Evolutionary conservation across 345 rosid genomes (phyloP), one percentile per base, ranked within the genome.

Genomic region (Ailanthus altissimus): DNA sequence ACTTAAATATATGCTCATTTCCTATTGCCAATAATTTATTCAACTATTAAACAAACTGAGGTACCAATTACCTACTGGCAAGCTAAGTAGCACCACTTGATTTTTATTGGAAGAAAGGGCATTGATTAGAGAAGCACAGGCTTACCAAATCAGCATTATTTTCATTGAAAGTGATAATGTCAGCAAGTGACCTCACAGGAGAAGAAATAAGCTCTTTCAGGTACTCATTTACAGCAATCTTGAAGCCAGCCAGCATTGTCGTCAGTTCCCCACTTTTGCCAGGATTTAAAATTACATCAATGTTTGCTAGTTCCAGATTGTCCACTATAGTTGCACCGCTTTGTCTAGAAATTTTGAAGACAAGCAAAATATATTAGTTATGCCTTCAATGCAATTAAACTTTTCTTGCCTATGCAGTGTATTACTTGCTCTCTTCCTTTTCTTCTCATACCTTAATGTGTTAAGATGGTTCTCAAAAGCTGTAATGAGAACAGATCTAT

Each of bases 251-350:
- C 49, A 68, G 15, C 71, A 77, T 51, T 13, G 77, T 57, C 5
- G 53, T 36, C 0, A 6, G 26, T 79, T 80, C 86, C 8, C 72
- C 81, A 5, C 77, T 77, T 10, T 3, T 11, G 20, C 0, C 8
- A 51, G 67, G 51, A 70, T 25, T 62, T 14, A 72, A 47, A 6
- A 28, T 74, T 2, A 25, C 50, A 23, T 40, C 21, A 25, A 79
- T 56, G 72, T 68, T 60, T 25, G 73, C 60, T n/a, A 75, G 72
- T 54, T 80, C 74, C 20, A 84, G 25, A 21, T 81, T 23, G 75
- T 86, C 87, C 46, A 82, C 72, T 50, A 86, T 15, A 67, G 75
- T 7, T 47, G 87, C 87, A 57, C 89, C 89, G 42, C 47, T 10
- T 64, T 71, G 81, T 60, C 85, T 86, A 8, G 1, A 54, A 28